Base-by-base conservation (phyloP, 1,284 basidiomycete genomes). In the Rhodotorula mucilaginosa region DNA sequence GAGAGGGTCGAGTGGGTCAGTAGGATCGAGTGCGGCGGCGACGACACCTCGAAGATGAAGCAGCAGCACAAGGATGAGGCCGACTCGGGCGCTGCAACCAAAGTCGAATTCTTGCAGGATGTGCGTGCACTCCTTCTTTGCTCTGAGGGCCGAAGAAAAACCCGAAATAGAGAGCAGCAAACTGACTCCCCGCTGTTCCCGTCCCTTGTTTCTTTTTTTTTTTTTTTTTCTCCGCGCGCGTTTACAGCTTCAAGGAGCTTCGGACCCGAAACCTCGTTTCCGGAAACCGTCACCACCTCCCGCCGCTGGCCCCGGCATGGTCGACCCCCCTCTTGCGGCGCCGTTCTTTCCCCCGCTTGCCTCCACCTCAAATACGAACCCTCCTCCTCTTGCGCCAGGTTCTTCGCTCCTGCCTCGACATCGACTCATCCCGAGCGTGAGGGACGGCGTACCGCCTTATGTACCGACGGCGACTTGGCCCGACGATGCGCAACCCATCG, bases 1-100 rank as follows among this genome's bases (percentile, higher is more conserved):
- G 16, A 18, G 21, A 29, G 63, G 26, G 54, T 39, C n/a, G 49
- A n/a, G 15, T 64, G 63, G 63, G 63, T 64, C 13, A 29, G 16
- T 0, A 57, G 34, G 46, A 29, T 64, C 23, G 65, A 61, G 49
- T 31, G 26, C 23, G 34, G 5, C 12, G 52, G 8, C 2, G 29
- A 19, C 6, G 6, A 5, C 26, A 3, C 7, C 10, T 23, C n/a
- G 39, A 52, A 5, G 19, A n/a, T 7, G 34, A 21, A 12, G 47
- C 34, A 34, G 34, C 34, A 7, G 15, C 16, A 10, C 18, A 18
- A 2, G 5, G 54, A 26, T 6, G 29, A 34, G 29, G 12, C 47
- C n/a, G 26, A 46, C 12, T n/a, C 62, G 0, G 51, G 10, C 1
- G 51, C 51, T 2, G 51, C 51, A 12, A 0, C 51, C 51, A n/a